phyloP scores from a whole-genome alignment of 805 yeast genomes.

The Maudiozyma serrabonitensis region DNA sequence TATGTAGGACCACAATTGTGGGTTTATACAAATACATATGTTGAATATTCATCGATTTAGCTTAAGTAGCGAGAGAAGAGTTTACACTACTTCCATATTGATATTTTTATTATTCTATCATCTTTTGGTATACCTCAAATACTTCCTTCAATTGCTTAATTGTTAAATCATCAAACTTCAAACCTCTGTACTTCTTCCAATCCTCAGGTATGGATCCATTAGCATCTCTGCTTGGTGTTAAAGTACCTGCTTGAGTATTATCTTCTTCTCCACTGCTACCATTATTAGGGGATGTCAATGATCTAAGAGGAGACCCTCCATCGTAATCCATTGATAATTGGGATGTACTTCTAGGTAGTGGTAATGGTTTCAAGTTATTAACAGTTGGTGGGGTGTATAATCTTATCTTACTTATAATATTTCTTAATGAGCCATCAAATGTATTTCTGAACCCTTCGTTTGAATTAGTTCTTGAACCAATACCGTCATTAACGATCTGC shows the following conservation, averaged over 20 bases:
- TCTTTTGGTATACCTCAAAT: slow-evolving; percentile 24
- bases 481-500: not conserved
- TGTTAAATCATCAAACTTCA: slow-evolving; percentile 24
- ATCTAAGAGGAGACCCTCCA: not conserved
- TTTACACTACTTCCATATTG: not conserved
- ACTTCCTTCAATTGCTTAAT: slow-evolving; percentile 20
- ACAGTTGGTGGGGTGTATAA: slow-evolving; percentile 24
- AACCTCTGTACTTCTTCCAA: slow-evolving; percentile 17
- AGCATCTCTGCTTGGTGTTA: slow-evolving; percentile 3
- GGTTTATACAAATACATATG: not conserved
- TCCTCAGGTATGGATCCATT: slow-evolving; percentile 7
- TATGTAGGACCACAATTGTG: not conserved
- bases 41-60: not conserved
- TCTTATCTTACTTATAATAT: slow-evolving; percentile 24
- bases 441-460: slow-evolving; percentile 23
- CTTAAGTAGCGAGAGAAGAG: no score
- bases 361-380: slow-evolving; percentile 6
- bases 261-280: not conserved
- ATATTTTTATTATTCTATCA: not conserved
- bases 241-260: not conserved
- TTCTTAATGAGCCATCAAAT: slow-evolving; percentile 24
- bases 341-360: slow-evolving; percentile 12
- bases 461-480: slow-evolving; percentile 14
- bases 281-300: not conserved
- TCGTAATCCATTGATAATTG: slow-evolving; percentile 11